Base-by-base conservation (phyloP, 108 stramenopile genomes). In the Skeletonema grethae region DNA sequence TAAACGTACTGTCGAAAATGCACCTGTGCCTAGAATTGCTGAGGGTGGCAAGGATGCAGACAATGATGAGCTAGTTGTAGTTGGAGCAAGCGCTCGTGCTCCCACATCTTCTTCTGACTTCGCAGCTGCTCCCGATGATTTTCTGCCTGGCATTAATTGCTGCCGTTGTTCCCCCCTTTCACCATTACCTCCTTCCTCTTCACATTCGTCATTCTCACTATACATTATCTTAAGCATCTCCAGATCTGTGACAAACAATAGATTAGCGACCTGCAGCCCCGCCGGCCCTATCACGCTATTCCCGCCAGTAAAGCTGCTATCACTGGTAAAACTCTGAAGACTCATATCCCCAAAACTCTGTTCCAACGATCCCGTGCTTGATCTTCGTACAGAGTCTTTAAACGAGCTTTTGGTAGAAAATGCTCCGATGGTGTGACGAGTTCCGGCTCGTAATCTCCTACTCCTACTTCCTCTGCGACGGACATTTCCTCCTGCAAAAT, bases 211-310 rank as follows among this genome's bases (percentile, higher is more conserved):
- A 24, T 46, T 55, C 11, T 67, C 72, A 9, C 58, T 69, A 66
- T 74, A 65, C 58, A 80, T 74, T 6, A 80, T 73, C 38, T 15
- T 59, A 2, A 67, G 22, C 70, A 75, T 65, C 46, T 82, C 80
- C 1, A 18, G 38, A 75, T 82, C 80, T 8, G 64, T 75, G 13
- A 69, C 64, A 67, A 82, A 82, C 0, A 57, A 13, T 32, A 82
- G 36, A 69, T 80, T 73, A 15, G 73, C 80, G 43, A 72, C 35
- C 46, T 72, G 66, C 1, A 72, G 25, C 35, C 30, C 41, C 0
- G 13, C 34, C 24, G 31, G 13, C 66, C 53, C 59, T 6, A 45
- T 46, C 0, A 39, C 29, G 53, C 61, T 58, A 50, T 24, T 41
- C 12, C 16, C 30, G 43, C 78, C 72, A 7, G 61, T 72, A 58